Base-by-base conservation (phyloP, 768 basidiomycete species). In the Trametopsis cervina region DNA sequence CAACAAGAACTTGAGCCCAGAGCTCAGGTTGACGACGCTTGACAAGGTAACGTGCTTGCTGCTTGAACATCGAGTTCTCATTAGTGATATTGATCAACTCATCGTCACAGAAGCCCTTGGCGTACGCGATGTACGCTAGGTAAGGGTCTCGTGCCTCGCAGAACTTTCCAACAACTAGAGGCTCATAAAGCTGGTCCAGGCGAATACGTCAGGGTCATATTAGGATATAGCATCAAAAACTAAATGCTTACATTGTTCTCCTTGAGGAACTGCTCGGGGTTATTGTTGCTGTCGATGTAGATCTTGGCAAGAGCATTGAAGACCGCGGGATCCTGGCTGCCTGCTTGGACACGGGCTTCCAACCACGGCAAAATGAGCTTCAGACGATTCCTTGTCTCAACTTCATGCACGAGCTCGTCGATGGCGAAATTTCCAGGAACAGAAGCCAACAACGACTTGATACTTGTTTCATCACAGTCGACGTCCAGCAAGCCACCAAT, bases 1-100 rank as follows among this genome's bases (percentile, higher is more conserved):
- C 75, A 10, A 80, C 74, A 47, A 99, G 83, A 27, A 99, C 96
- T 67, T 97, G 92, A 1, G 86, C 81, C 96, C 96, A 99, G 24
- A 99, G 80, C 52, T 98, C 96, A 13, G 88, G 81, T 53, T 90
- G 83, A 53, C 96, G 89, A 57, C 96, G 85, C 69, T 94, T 96
- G 62, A 97, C 89, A 49, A 99, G 81, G 69, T 99, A 99, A 23
- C 96, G 85, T 44, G 96, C 90, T 67, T 98, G 96, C 60, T 99
- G 95, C 69, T 98, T 99, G 79, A 94, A 99, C 96, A 99, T 99
- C 11, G 93, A 85, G 72, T 99, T 99, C 56, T 95, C 94, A 63
- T 98, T 98, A 41, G 96, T 98, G 65, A 99, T 95, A 18, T 81
- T 66, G 61, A 99, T 94, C 51, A 99, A 78, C 67, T 99, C 96